Base-by-base conservation (phyloP, 768 basidiomycete species). In the Lactarius sanguifluus region DNA sequence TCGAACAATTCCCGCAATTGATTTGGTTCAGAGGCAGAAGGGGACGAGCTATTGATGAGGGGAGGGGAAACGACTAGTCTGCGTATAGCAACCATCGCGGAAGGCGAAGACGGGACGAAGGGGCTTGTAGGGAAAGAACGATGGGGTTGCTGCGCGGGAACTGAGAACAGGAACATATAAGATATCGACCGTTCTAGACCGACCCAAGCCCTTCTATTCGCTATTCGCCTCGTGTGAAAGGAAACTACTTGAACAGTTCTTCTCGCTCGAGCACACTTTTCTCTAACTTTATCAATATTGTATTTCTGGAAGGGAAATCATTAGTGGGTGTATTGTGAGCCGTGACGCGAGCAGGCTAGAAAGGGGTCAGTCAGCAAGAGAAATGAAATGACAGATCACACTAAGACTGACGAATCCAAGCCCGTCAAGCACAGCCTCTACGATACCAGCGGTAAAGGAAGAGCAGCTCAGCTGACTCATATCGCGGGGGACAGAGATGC, bases 251-350 rank as follows among this genome's bases (percentile, higher is more conserved):
- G 74, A 95, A 76, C n/a, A 91, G 82, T 75, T 94, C 91, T 79
- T 99, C 97, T 55, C 97, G 86, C 71, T 96, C 94, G 73, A 99
- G 80, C 57, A 98, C 96, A 64, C 88, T 89, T 73, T 88, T 89
- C 77, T 98, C 94, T 67, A 98, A 81, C 78, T 98, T 98, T 79
- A 99, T 96, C 61, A 99, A 85, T 64, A 99, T 95, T n/a, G 96
- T 96, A 5, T 90, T 97, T 61, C 95, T 85, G 59, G 86, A 85
- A 3, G 96, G 93, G 73, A 82, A 85, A 65, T 90, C 87, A 12
- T 88, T 80, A 0, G 85, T 93, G 5, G 95, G 91, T 1, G 97
- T 96, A 64, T 89, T 89, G 75, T 98, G 97, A 0, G 96, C 95
- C 0, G 97, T 98, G 34, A 98, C 97, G 71, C 96, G 84, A 10